Evolutionary conservation across 129 eudicot species (phyloP), one percentile per base, ranked within the genome.

Genomic region (Pulicaria dysenterica): DNA sequence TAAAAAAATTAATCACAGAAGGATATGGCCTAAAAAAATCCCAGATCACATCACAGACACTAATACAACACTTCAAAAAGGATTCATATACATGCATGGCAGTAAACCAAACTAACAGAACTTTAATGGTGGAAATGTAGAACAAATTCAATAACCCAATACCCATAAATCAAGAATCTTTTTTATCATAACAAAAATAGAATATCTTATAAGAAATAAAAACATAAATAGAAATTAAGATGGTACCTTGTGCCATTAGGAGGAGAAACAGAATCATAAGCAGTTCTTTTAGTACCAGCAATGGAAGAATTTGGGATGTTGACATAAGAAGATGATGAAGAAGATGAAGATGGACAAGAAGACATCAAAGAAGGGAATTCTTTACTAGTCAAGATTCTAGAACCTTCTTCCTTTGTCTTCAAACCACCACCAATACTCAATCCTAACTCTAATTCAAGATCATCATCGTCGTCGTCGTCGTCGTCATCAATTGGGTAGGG

Each of bases 391-490:
- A 47, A 74, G 49, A 54, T 40, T 74, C 56, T 50, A 24, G 62
- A 80, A 47, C 44, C 73, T 73, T 79, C 74, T 51, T 66, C 15
- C 43, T 73, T 78, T 4, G 72, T 40, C 75, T 48, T 83, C 53
- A 68, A 74, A 70, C 81, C 75, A 76, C 81, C 73, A 71, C 96
- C 96, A 79, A 93, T 86, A 67, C 91, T 82, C 77, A 94, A 82
- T 0, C 93, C 98, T 57, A 94, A 85, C 4, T 96, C 96, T 73
- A 94, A 83, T 74, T 90, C 96, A 69, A 93, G 80, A 80, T 80
- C 87, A 69, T 71, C 80, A 58, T 73, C 71, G 17, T 70, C 85
- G 64, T 64, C 55, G 49, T 51, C 14, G 3, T 55, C 64, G 12
- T 57, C 62, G 37, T 63, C 37, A 38, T 51, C 45, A 67, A 34